Percentiles rank a stretch among this genome's conserved stretches.
Conservation (phyloP, 208 protist species). For the Blastocrithidia nonstop region DNA sequence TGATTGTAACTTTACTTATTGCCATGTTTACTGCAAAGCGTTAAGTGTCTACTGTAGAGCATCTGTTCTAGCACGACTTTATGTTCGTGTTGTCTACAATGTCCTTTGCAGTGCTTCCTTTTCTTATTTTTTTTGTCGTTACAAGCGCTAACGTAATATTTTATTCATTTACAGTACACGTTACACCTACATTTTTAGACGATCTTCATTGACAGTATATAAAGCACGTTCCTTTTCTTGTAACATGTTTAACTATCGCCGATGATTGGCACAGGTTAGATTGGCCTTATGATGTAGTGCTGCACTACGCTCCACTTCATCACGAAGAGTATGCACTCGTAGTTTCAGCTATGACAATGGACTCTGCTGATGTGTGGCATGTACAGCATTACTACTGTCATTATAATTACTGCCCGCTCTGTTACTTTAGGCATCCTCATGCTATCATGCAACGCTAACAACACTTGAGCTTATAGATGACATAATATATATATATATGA, state of each 20-base stretch:
- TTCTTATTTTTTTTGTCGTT: conserved; percentile 2
- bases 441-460: background rate
- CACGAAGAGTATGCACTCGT: conserved; percentile 20
- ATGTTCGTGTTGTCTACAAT: conserved; percentile 9
- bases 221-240: conserved; percentile 49
- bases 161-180: no score
- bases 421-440: background rate
- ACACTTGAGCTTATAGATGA: conserved; percentile 3
- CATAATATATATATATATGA: background rate
- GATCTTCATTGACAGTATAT: conserved; percentile 25
- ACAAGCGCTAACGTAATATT: no score
- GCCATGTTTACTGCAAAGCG: conserved; percentile 13
- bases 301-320: conserved; percentile 35
- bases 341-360: conserved; percentile 23
- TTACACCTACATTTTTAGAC: no score
- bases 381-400: background rate
- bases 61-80: background rate
- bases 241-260: conserved; percentile 48
- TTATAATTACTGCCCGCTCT: background rate
- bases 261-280: conserved; percentile 45
- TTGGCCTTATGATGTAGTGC: conserved; percentile 18
- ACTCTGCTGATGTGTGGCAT: no score
- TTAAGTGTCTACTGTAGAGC: conserved; percentile 11
- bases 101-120: conserved; percentile 11
- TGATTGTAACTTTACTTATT: no score